These are phyloP conservation scores for Parastagonospora nodorum DNA, from an alignment of 2,329 filamentous ascomycete species.

Conservation along the genomic window DNA sequence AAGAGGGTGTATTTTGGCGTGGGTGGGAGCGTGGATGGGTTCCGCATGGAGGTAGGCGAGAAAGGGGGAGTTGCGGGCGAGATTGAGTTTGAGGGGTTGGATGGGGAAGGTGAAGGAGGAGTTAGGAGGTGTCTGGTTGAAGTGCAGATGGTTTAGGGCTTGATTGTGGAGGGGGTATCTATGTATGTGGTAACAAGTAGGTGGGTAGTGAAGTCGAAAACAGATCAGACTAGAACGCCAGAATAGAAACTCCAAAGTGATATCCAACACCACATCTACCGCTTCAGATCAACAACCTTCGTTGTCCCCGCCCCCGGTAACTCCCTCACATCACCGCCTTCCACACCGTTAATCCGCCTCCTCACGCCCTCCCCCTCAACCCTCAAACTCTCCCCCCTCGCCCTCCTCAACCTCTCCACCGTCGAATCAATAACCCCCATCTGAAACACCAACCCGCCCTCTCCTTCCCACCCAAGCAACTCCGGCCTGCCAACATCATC, in stretches of 20 bases:
- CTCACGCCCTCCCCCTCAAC: slow-evolving; percentile 60
- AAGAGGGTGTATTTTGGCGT: slow-evolving; percentile 86
- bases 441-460: slow-evolving; percentile 72
- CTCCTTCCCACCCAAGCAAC: slow-evolving; percentile 57
- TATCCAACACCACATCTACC: neutral
- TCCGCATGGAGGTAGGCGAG: slow-evolving; percentile 55
- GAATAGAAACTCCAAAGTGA: too few species aligned
- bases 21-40: slow-evolving; percentile 79
- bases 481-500: slow-evolving; percentile 72
- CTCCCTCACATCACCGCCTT: slow-evolving; percentile 10
- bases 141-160: slow-evolving; percentile 46
- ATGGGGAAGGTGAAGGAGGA: slow-evolving; percentile 43
- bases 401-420: slow-evolving; percentile 71
- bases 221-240: too few species aligned
- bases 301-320: slow-evolving; percentile 13
- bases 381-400: slow-evolving; percentile 63
- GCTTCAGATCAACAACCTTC: slow-evolving; percentile 3
- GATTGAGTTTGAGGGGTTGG: slow-evolving; percentile 54
- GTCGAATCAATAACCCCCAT: slow-evolving; percentile 75
- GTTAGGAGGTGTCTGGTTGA: slow-evolving; percentile 55
- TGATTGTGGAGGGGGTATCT: neutral
- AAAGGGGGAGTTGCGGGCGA: slow-evolving; percentile 54
- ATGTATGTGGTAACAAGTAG: too few species aligned
- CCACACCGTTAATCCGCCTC: slow-evolving; percentile 22
- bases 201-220: too few species aligned